phyloP scores from a whole-genome alignment of 2,329 filamentous ascomycete genomes.

The Colletotrichum incanum region DNA sequence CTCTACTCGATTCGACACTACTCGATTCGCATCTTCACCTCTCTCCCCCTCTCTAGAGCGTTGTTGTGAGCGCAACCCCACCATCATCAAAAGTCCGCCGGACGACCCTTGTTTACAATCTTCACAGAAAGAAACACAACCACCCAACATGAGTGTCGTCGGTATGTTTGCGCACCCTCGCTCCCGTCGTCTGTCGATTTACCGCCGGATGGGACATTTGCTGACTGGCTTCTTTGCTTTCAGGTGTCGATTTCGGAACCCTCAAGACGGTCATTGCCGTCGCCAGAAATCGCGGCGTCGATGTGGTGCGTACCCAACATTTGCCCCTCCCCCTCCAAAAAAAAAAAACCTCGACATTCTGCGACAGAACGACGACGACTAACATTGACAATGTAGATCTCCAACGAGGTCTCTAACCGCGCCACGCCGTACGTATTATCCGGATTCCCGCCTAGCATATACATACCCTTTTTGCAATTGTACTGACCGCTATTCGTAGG shows the following conservation, averaged over 20 bases:
- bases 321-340: constrained; percentile 35
- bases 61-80: constrained; percentile 42
- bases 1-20: constrained; percentile 18
- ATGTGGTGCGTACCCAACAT: constrained; percentile 83
- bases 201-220: not conserved
- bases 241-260: constrained; percentile 94
- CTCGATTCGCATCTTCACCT: constrained; percentile 7
- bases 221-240: constrained; percentile 42
- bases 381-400: constrained; percentile 75
- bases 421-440: constrained; percentile 88
- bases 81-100: constrained; percentile 25
- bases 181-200: constrained; percentile 2
- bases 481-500: constrained; percentile 61
- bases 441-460: constrained; percentile 22
- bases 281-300: constrained; percentile 97
- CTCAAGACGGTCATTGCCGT: constrained; percentile 98
- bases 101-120: constrained; percentile 39
- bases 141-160: constrained; percentile 69
- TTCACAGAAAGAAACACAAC: constrained; percentile 40
- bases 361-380: constrained; percentile 39
- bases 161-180: constrained; percentile 57
- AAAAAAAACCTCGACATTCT: constrained; percentile 20
- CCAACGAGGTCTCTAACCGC: constrained; percentile 99
- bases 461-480: constrained; percentile 41
- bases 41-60: constrained; percentile 23